Evolutionary conservation across 2,329 filamentous ascomycete genomes (phyloP).

Genomic region (Trichothecium roseum): DNA sequence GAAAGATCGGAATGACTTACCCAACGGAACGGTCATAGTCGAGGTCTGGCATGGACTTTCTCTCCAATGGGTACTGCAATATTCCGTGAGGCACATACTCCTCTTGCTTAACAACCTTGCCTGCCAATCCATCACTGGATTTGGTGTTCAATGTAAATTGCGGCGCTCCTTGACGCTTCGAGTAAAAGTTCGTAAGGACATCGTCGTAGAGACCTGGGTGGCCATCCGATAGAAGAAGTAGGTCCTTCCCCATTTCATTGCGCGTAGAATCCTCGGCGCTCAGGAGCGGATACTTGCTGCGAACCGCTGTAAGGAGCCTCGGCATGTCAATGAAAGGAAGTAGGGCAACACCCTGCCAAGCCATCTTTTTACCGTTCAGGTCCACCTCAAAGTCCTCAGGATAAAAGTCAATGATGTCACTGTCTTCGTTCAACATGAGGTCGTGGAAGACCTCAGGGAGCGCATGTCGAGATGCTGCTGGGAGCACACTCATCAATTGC

Average conservation of each 20-base stretch:
- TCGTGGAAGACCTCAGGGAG: conserved; percentile 81
- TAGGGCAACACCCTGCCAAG: conserved; percentile 91
- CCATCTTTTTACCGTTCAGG: conserved; percentile 95
- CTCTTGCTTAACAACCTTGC: conserved; percentile 71
- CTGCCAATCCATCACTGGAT: conserved; percentile 67
- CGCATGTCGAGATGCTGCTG: conserved; percentile 84
- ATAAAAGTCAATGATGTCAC: conserved; percentile 95
- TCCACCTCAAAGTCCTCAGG: conserved; percentile 90
- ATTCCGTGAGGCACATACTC: conserved; percentile 76
- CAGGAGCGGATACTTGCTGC: conserved; percentile 69
- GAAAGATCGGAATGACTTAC: conserved; percentile 32
- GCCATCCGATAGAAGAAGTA: conserved; percentile 72
- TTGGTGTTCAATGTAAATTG: conserved; percentile 65
- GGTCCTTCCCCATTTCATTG: conserved; percentile 72
- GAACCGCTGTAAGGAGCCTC: conserved; percentile 71
- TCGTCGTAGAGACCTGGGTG: conserved; percentile 76
- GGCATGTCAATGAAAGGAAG: conserved; percentile 95
- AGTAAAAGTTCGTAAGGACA: conserved; percentile 77
- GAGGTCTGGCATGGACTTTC: conserved; percentile 61
- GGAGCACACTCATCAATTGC: conserved; percentile 95
- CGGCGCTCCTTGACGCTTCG: conserved; percentile 64
- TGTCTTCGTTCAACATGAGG: conserved; percentile 80
- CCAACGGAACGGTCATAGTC: conserved; percentile 81
- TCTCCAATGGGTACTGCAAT: conserved; percentile 66
- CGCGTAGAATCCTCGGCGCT: conserved; percentile 66